A percentile compares a stretch with the other conserved stretches of the same genome.
Conservation (phyloP, 1,284 basidiomycete species). For the Fomes fomentarius region DNA sequence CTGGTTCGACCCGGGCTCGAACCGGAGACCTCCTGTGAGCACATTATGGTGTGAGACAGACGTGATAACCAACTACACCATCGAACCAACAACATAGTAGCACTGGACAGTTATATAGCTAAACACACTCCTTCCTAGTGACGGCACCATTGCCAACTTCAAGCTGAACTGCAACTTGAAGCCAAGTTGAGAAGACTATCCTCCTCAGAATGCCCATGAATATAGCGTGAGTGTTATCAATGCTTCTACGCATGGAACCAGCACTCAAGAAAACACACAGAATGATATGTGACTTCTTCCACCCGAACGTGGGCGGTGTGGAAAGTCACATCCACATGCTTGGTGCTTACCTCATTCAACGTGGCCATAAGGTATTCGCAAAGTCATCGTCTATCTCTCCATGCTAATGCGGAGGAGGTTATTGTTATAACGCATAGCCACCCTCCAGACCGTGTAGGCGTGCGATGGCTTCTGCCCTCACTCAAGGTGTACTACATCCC, state of each 20-base stretch:
- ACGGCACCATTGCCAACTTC: no score
- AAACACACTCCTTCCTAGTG: neutral
- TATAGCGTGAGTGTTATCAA: constrained; percentile 17
- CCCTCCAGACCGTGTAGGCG: constrained; percentile 80
- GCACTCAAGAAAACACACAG: no score
- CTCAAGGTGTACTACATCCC: constrained; percentile 97
- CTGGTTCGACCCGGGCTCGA: constrained; percentile 32
- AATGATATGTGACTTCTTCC: constrained; percentile 98
- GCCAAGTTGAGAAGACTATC: no score
- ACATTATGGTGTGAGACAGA: constrained; percentile 29
- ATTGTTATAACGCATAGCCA: constrained; percentile 96
- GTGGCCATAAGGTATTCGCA: constrained; percentile 79
- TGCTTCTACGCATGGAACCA: no score
- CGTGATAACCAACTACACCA: constrained; percentile 40
- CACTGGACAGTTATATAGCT: neutral
- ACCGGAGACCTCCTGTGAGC: constrained; percentile 33
- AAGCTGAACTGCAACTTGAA: no score
- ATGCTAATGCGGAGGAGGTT: constrained; percentile 55
- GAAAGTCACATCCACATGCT: constrained; percentile 97
- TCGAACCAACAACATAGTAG: constrained; percentile 17
- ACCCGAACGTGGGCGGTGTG: constrained; percentile 93
- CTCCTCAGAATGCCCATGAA: constrained; percentile 27
- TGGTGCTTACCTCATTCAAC: constrained; percentile 78
- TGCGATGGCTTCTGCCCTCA: constrained; percentile 84
- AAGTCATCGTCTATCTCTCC: neutral